phyloP scores from a whole-genome alignment of 176 grass and related monocot genomes.

The Aegilops tauschii region DNA sequence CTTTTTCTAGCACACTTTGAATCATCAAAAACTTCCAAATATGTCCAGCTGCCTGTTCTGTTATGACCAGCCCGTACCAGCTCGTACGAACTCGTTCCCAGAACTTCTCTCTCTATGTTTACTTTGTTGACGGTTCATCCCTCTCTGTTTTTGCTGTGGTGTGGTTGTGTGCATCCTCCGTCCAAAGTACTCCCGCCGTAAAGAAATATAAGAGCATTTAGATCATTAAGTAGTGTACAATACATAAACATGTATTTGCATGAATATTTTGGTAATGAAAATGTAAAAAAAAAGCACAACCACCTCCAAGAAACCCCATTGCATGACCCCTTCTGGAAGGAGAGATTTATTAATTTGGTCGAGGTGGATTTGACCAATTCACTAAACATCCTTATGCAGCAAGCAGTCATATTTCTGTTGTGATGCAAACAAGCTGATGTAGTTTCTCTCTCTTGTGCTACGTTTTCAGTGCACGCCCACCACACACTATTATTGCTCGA shows the following conservation, averaged over 20 bases:
- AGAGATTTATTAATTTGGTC: not conserved
- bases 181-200: not conserved
- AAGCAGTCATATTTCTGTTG: not conserved
- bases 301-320: constrained; percentile 18
- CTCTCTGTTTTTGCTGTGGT: not conserved
- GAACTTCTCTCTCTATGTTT: no score
- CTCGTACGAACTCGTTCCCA: constrained; percentile 8
- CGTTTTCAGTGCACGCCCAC: constrained; percentile 1
- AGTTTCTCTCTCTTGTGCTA: not conserved
- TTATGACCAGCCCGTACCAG: not conserved
- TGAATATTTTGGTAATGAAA: not conserved
- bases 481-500: not conserved
- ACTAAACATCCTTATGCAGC: not conserved
- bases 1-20: constrained; percentile 9
- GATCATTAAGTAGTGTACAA: no score
- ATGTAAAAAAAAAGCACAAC: not conserved
- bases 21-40: constrained; percentile 21
- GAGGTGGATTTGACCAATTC: constrained; percentile 4
- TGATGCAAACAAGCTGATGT: not conserved
- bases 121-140: no score
- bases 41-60: constrained; percentile 21
- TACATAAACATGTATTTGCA: no score
- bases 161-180: not conserved
- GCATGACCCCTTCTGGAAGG: not conserved
- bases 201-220: no score